Evolutionary conservation across 345 rosid genomes (phyloP).

Genomic region (Linum lewisii): DNA sequence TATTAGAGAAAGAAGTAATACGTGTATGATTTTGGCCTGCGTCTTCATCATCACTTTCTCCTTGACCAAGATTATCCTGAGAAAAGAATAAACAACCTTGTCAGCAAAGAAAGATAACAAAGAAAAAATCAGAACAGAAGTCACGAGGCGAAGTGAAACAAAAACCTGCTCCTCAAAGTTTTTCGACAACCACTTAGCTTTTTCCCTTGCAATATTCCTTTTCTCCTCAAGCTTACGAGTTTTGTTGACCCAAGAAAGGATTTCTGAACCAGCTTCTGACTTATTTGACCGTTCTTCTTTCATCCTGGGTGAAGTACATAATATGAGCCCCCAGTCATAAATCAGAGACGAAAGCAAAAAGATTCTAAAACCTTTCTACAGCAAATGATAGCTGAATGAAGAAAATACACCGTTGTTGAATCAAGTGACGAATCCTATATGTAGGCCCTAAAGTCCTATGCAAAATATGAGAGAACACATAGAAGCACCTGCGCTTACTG

Average conservation of each 20-base stretch:
- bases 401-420: too few relatives aligned
- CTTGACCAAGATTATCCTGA: conserved; percentile 71
- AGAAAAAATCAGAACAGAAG: conserved; percentile 12
- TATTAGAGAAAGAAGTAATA: conserved; percentile 21
- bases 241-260: conserved; percentile 61
- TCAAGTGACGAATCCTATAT: too few relatives aligned
- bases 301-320: too few relatives aligned
- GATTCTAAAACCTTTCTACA: conserved; percentile 2
- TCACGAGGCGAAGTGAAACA: conserved; percentile 1
- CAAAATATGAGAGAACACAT: too few relatives aligned
- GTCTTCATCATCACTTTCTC: conserved; percentile 62
- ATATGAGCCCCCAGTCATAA: conserved; percentile 31
- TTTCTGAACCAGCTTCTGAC: conserved; percentile 51
- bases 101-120: conserved; percentile 8
- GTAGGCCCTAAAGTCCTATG: too few relatives aligned
- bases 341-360: conserved; percentile 29
- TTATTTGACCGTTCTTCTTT: conserved; percentile 45
- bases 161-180: conserved; percentile 86
- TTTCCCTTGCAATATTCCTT: conserved; percentile 62
- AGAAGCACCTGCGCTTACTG: too few relatives aligned
- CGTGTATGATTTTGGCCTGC: conserved; percentile 29
- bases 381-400: too few relatives aligned
- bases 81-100: conserved; percentile 11
- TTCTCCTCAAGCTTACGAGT: conserved; percentile 74
- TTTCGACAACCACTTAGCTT: conserved; percentile 66